Base-by-base conservation (phyloP, 495 filamentous ascomycete species). In the Annulohypoxylon stygium region DNA sequence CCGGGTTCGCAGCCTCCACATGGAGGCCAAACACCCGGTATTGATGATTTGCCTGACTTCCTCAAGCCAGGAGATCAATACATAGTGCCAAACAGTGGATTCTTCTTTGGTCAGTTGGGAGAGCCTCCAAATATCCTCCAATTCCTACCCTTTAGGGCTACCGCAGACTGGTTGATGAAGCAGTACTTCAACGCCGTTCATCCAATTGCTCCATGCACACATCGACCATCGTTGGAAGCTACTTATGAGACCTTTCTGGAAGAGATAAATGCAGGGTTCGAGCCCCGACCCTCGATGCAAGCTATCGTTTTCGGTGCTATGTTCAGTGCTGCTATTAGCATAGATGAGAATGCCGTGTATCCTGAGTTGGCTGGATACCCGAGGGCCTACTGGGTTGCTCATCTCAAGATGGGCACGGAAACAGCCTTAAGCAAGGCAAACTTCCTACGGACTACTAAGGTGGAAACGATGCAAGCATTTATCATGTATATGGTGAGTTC, bases 381-480 rank as follows among this genome's bases (percentile, higher is more conserved):
- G 4, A 90, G 89, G 75, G 67, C 78, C 14, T 78, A 80, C 16
- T 80, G 90, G 74, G 80, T 91, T 6, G 83, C 88, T 23, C 86
- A 85, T 54, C 87, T 92, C 68, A 90, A 88, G 73, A 77, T 89
- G 43, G 90, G 86, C 0, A 87, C 89, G 4, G 92, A 93, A 81
- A 83, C 83, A 2, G 87, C 90, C 25, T 81, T 94, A 23, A 82
- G 83, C 62, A 87, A 88, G 69, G 90, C 91, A 4, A 88, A 89
- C 75, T 92, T 93, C 64, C 76, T 93, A 58, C 83, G 90, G 11
- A 93, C 91, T 12, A 91, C 90, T 3, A 90, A 88, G 67, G 78
- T 91, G 9, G 90, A 92, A 80, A 92, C 90, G 0, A 77, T 94
- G 53, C 92, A 94, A 75, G 90, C 89, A 4, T 90, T 93, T 74